Base-by-base conservation (phyloP, 805 yeast genomes). In the Candida ipomoeae region DNA sequence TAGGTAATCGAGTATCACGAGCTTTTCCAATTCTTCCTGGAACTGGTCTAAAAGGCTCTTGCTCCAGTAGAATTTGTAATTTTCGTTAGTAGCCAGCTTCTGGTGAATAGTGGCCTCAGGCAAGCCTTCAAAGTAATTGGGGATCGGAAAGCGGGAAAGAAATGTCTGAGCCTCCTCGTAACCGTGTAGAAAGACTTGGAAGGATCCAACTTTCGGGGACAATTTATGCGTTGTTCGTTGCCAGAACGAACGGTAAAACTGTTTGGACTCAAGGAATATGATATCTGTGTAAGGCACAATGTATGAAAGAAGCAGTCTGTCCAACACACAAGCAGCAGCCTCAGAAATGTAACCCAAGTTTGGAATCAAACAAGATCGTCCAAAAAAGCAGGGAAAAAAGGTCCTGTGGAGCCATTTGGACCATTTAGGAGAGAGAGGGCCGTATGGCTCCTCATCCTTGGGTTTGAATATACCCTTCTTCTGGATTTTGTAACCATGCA, bases 381-480 rank as follows among this genome's bases (percentile, higher is more conserved):
- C 90, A 66, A 85, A 85, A 61, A 84, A 85, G 57, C 89, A 85
- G 2, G 91, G 91, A 50, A 85, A 85, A 53, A 85, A 74, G 26
- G 84, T 85, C 56, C 90, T 64, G 61, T 85, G 90, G 3, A 84
- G 62, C 90, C 91, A 85, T 65, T 85, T 85, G 1, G 87, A 79
- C 89, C 90, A 83, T 62, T 85, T 85, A 1, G 91, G 90, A 3
- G 87, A 81, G 47, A 85, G 60, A 1, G 89, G 88, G 0, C 90
- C 91, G 60, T 85, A 85, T 0, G 90, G 91, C 57, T 85, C 90
- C 63, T 85, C 91, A 63, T 85, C 89, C 60, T 84, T 84, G 4
- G 91, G 91, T 62, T 85, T 85, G 70, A 85, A 85, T 2, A 85
- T 82, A 0, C 84, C 90, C 14, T 75, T 75, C 11, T 73, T 74